Conservation (phyloP, 2,329 filamentous ascomycete species). For the Epichloe coenophiala region DNA sequence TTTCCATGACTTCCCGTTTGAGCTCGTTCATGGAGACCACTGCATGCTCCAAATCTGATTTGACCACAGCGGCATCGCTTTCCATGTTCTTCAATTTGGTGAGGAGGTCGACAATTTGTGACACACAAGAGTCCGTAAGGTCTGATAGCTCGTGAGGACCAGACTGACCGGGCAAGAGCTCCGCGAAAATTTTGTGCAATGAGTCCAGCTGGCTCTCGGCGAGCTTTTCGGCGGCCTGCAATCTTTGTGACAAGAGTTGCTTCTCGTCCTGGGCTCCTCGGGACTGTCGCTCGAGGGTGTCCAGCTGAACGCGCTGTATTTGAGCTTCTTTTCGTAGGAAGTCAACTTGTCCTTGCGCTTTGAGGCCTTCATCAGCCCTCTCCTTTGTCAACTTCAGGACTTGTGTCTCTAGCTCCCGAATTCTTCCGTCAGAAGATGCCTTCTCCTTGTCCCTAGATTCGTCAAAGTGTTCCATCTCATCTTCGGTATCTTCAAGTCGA, state of each 20-base stretch:
- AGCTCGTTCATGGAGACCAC: constrained; percentile 41
- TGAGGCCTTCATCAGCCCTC: constrained; percentile 41
- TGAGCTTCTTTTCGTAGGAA: constrained; percentile 47
- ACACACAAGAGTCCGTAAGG: constrained; percentile 46
- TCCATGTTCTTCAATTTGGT: constrained; percentile 48
- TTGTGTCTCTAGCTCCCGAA: constrained; percentile 57
- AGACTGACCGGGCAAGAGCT: constrained; percentile 39
- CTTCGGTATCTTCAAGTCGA: constrained; percentile 77
- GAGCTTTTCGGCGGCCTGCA: constrained; percentile 36
- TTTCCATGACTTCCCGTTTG: constrained; percentile 40
- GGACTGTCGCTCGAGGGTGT: constrained; percentile 44
- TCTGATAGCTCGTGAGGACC: constrained; percentile 42
- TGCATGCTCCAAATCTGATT: constrained; percentile 48
- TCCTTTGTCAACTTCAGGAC: constrained; percentile 50
- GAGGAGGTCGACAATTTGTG: constrained; percentile 42
- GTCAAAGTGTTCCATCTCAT: constrained; percentile 75
- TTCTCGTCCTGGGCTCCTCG: constrained; percentile 41
- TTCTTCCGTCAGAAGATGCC: constrained; percentile 52
- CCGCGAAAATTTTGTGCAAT: constrained; percentile 44
- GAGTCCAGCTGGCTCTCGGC: constrained; percentile 37
- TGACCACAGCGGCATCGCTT: constrained; percentile 44
- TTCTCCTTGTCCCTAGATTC: constrained; percentile 76
- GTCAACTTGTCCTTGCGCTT: constrained; percentile 47
- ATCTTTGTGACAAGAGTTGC: constrained; percentile 35
- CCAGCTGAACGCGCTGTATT: constrained; percentile 44